A percentile compares a stretch with the other conserved stretches of the same genome.
Evolutionary conservation across 1,139 yeast species (phyloP).

Genomic region (Keqinozyma sinolaborantium): DNA sequence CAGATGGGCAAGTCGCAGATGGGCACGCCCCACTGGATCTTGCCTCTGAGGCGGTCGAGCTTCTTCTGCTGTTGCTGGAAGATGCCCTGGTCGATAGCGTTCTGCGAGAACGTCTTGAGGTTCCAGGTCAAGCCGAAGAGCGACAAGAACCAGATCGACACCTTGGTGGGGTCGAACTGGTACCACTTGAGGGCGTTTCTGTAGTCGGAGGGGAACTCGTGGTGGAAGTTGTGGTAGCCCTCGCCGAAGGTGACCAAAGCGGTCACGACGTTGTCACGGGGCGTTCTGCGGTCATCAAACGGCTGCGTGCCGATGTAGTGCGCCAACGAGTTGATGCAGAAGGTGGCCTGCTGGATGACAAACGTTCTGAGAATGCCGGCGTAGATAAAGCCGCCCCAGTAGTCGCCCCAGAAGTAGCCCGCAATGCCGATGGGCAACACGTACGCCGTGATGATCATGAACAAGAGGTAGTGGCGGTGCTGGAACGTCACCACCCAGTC

Average conservation of each 20-base stretch:
- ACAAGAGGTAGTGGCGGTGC: slow-evolving; percentile 80
- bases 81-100: slow-evolving; percentile 94
- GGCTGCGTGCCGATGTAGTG: slow-evolving; percentile 99
- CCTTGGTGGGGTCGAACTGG: slow-evolving; percentile 97
- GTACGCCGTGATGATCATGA: slow-evolving; percentile 68
- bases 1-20: slow-evolving; percentile 84
- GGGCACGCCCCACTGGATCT: slow-evolving; percentile 91
- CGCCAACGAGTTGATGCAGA: slow-evolving; percentile 97
- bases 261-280: slow-evolving; percentile 92
- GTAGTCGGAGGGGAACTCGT: slow-evolving; percentile 98
- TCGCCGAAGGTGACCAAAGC: slow-evolving; percentile 97
- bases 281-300: slow-evolving; percentile 95
- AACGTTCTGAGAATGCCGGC: slow-evolving; percentile 85
- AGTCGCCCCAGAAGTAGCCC: slow-evolving; percentile 84
- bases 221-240: slow-evolving; percentile 99
- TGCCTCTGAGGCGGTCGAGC: slow-evolving; percentile 73
- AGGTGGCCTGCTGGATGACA: slow-evolving; percentile 93
- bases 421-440: slow-evolving; percentile 74
- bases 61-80: slow-evolving; percentile 97
- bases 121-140: slow-evolving; percentile 85
- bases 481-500: slow-evolving; percentile 92
- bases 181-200: slow-evolving; percentile 98
- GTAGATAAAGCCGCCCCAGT: slow-evolving; percentile 87
- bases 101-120: slow-evolving; percentile 89
- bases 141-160: slow-evolving; percentile 66